phyloP scores from a whole-genome alignment of 208 protist species.

The Blastocrithidia nonstop region DNA sequence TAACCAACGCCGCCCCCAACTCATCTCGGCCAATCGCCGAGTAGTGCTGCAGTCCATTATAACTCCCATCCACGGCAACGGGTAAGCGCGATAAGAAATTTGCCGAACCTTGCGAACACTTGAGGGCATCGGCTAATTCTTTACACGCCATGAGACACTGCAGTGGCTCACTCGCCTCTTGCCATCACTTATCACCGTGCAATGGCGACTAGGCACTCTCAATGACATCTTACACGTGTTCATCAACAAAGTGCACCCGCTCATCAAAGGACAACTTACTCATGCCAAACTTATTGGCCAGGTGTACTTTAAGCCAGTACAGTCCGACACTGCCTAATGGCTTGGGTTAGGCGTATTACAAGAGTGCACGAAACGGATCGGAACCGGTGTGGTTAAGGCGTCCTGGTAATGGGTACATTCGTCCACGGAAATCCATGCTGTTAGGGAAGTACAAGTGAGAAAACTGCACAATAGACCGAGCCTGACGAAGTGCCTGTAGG shows the following conservation, averaged over 20 bases:
- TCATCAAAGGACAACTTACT: conserved; percentile 94
- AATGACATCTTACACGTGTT: conserved; percentile 85
- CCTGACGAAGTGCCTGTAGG: conserved; percentile 80
- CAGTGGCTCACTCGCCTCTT: conserved; percentile 90
- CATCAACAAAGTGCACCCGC: conserved; percentile 87
- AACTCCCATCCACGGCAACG: conserved; percentile 94
- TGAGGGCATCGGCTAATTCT: conserved; percentile 87
- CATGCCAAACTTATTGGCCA: conserved; percentile 95
- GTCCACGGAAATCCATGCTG: conserved; percentile 97
- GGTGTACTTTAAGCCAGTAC: conserved; percentile 96
- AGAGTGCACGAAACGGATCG: conserved; percentile 85
- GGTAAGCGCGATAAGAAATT: conserved; percentile 87
- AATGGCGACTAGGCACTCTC: conserved; percentile 70
- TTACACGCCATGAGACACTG: conserved; percentile 91
- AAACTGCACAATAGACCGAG: conserved; percentile 76
- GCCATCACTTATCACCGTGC: conserved; percentile 84
- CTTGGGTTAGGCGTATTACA: conserved; percentile 91
- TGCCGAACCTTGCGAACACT: conserved; percentile 72
- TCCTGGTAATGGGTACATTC: conserved; percentile 96
- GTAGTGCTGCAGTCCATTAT: conserved; percentile 98
- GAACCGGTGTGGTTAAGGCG: conserved; percentile 95
- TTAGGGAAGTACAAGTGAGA: conserved; percentile 96
- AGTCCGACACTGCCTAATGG: conserved; percentile 88
- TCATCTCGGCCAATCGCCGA: conserved; percentile 96
- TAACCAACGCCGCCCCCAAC: conserved; percentile 90